A percentile compares a stretch with the other conserved stretches of the same genome.
These are phyloP conservation scores for Botrytis porri DNA, from an alignment of 2,329 filamentous ascomycete genomes.

Conservation along the genomic window DNA sequence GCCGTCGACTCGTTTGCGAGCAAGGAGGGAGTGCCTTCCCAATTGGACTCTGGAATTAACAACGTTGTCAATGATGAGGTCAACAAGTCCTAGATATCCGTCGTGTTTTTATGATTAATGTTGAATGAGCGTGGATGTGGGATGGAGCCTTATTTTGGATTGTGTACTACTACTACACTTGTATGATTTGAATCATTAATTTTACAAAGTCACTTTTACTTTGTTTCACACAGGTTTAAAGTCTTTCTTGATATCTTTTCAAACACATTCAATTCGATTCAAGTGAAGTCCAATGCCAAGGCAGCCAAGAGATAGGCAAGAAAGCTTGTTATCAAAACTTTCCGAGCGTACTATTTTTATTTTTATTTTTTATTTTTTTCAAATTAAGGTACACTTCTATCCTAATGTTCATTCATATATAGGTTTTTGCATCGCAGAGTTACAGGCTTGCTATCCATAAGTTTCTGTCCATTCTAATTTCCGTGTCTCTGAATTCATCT, in stretches of 20 bases:
- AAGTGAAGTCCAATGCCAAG: background rate
- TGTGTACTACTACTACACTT: background rate
- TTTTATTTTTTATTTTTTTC: background rate
- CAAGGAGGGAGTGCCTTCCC: constrained; percentile 39
- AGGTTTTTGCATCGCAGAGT: too few species aligned
- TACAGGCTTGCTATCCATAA: too few species aligned
- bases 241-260: background rate
- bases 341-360: background rate
- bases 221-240: background rate
- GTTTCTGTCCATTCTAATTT: too few species aligned
- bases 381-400: background rate
- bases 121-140: background rate
- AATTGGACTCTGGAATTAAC: constrained; percentile 36
- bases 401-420: too few species aligned
- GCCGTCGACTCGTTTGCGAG: constrained; percentile 38
- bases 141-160: background rate
- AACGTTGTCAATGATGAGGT: constrained; percentile 13
- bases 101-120: background rate
- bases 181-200: background rate
- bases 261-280: background rate
- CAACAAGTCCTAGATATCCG: background rate
- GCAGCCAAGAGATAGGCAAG: background rate
- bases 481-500: too few species aligned
- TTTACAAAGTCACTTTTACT: background rate
- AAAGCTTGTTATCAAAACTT: background rate